These are phyloP conservation scores for Blastobotrys illinoisensis DNA, from an alignment of 1,139 yeast species.

Conservation along the genomic window DNA sequence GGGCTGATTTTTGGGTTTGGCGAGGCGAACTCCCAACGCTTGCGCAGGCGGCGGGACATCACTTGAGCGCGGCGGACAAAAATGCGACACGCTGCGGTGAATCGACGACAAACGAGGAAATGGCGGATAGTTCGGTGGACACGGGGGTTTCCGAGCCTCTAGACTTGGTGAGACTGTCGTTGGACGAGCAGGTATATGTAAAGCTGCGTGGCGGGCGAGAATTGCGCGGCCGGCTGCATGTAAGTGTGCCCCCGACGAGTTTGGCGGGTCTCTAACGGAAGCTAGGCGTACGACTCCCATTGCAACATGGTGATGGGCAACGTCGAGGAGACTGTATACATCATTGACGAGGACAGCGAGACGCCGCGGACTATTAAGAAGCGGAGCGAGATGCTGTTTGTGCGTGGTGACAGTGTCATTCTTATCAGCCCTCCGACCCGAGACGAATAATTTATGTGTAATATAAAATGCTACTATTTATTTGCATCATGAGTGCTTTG, in stretches of 20 bases:
- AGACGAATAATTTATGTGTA: constrained; percentile 8
- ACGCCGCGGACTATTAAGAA: constrained; percentile 50
- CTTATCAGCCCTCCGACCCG: constrained; percentile 48
- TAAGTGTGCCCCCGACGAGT: no score
- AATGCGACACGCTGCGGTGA: neutral
- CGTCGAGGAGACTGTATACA: constrained; percentile 77
- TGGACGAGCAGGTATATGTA: constrained; percentile 83
- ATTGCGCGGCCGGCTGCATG: constrained; percentile 80
- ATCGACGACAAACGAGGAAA: neutral
- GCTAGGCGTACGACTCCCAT: constrained; percentile 83
- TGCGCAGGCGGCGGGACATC: neutral
- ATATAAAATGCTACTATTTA: neutral
- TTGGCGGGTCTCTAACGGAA: no score
- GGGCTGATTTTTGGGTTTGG: no score
- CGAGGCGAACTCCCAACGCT: neutral
- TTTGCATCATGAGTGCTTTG: no score
- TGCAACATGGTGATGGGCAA: constrained; percentile 95
- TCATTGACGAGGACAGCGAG: constrained; percentile 43
- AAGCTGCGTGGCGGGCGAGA: constrained; percentile 97
- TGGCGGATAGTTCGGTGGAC: constrained; percentile 3
- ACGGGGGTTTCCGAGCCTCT: constrained; percentile 51
- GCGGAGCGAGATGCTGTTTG: constrained; percentile 83
- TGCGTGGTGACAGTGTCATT: constrained; percentile 93
- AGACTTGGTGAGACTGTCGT: constrained; percentile 76
- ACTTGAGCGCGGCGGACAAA: neutral